phyloP scores from a whole-genome alignment of 306 rosid genomes.

The Vigna unguiculata region DNA sequence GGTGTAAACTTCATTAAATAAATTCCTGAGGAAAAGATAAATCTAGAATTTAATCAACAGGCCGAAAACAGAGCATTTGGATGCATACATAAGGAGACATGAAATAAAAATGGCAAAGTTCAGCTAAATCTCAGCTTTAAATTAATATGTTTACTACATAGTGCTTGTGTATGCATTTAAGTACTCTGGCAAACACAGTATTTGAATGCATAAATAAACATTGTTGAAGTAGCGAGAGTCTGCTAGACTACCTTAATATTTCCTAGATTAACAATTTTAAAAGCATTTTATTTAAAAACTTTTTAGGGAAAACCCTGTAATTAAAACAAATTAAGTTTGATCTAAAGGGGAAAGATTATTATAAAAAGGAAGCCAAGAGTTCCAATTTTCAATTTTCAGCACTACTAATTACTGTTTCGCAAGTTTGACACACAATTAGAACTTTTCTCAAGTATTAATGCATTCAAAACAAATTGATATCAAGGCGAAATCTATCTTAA shows the following conservation, averaged over 20 bases:
- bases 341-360: background rate
- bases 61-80: background rate
- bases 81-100: constrained; percentile 12
- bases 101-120: constrained; percentile 31
- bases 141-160: background rate
- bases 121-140: constrained; percentile 7
- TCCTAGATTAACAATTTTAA: constrained; percentile 22
- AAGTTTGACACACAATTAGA: background rate
- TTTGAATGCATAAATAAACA: background rate
- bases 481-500: background rate
- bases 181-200: too few relatives aligned
- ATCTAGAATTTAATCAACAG: constrained; percentile 8
- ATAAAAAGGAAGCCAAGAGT: background rate
- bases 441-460: background rate
- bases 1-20: constrained; percentile 17
- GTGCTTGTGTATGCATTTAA: too few relatives aligned
- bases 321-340: background rate
- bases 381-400: background rate
- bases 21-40: background rate
- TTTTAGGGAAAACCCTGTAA: background rate
- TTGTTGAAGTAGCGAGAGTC: constrained; percentile 10
- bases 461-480: background rate
- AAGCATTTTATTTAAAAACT: background rate
- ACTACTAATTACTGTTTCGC: background rate
- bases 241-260: constrained; percentile 18